phyloP scores from a whole-genome alignment of 2,329 filamentous ascomycete genomes.

The Ambrosiella cleistominuta region DNA sequence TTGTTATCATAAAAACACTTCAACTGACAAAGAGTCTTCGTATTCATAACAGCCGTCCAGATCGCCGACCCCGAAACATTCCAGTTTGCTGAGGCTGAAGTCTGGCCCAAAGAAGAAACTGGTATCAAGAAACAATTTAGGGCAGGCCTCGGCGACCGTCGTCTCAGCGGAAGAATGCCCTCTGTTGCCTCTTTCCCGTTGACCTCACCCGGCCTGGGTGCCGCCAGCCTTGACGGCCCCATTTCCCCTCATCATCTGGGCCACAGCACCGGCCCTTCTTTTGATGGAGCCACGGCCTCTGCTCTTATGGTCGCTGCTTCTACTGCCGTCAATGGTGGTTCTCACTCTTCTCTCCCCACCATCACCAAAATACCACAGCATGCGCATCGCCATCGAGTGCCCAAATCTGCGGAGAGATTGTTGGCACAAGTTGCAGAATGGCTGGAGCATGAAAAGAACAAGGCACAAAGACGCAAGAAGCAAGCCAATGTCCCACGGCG shows the following conservation, averaged over 20 bases:
- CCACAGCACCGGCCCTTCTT: background rate
- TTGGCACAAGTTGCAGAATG: slow-evolving; percentile 64
- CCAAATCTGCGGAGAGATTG: slow-evolving; percentile 32
- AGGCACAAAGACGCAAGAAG: slow-evolving; percentile 35
- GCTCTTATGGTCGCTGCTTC: background rate
- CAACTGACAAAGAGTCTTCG: background rate
- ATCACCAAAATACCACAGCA: slow-evolving; percentile 13
- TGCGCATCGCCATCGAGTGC: slow-evolving; percentile 5
- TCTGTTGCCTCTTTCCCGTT: slow-evolving; percentile 8
- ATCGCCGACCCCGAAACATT: slow-evolving; percentile 33
- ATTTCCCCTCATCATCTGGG: slow-evolving; percentile 1
- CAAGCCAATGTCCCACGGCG: slow-evolving; percentile 22
- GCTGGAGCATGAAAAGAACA: slow-evolving; percentile 61
- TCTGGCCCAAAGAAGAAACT: slow-evolving; percentile 14
- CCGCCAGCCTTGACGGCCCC: slow-evolving; percentile 1
- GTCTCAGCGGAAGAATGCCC: slow-evolving; percentile 24
- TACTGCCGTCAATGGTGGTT: background rate
- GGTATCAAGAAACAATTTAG: slow-evolving; percentile 26
- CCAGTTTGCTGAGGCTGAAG: slow-evolving; percentile 14
- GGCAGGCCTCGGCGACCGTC: slow-evolving; percentile 18
- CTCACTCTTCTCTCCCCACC: slow-evolving; percentile 8
- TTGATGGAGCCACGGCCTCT: slow-evolving; percentile 17
- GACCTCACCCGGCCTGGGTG: slow-evolving; percentile 3
- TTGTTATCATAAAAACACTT: background rate
- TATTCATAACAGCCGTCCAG: slow-evolving; percentile 25